Percentiles rank a stretch among this genome's conserved stretches.
These are phyloP conservation scores for Zarea fungicola DNA, from an alignment of 2,329 filamentous ascomycete species.

Conservation along the genomic window DNA sequence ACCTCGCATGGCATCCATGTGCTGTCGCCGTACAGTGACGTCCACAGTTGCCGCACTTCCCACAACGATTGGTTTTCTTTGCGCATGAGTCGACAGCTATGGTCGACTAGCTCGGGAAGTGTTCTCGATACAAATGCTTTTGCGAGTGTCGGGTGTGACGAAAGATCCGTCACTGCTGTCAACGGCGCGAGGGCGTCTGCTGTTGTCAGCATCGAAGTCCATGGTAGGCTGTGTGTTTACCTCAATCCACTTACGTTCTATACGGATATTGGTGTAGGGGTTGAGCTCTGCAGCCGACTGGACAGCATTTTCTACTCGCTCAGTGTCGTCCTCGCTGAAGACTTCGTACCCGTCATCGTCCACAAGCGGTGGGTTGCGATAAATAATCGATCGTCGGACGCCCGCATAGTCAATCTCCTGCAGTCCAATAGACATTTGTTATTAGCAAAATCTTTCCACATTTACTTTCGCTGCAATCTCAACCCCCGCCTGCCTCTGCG, in stretches of 20 bases:
- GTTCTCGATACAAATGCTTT: constrained; percentile 70
- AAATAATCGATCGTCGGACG: constrained; percentile 66
- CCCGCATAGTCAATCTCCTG: constrained; percentile 71
- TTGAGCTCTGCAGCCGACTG: constrained; percentile 63
- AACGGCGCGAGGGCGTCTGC: constrained; percentile 70
- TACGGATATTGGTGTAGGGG: constrained; percentile 65
- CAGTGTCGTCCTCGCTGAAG: constrained; percentile 67
- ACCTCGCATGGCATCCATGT: constrained; percentile 59
- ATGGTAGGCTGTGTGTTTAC: no score
- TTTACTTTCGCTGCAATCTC: no score
- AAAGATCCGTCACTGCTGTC: constrained; percentile 67
- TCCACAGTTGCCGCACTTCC: constrained; percentile 69
- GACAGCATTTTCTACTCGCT: constrained; percentile 55
- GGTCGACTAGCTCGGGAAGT: constrained; percentile 63
- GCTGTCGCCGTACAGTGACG: constrained; percentile 68
- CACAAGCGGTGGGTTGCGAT: constrained; percentile 64
- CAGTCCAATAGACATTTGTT: no score
- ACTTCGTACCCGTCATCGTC: constrained; percentile 76
- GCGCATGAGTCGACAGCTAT: constrained; percentile 66
- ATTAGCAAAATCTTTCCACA: no score
- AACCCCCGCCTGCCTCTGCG: background rate
- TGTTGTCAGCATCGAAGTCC: constrained; percentile 22
- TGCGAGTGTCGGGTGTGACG: constrained; percentile 68
- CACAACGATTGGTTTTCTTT: constrained; percentile 69
- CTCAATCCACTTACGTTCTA: constrained; percentile 67